phyloP scores from a whole-genome alignment of 1,284 basidiomycete genomes.

The Ceratobasidium sp. region DNA sequence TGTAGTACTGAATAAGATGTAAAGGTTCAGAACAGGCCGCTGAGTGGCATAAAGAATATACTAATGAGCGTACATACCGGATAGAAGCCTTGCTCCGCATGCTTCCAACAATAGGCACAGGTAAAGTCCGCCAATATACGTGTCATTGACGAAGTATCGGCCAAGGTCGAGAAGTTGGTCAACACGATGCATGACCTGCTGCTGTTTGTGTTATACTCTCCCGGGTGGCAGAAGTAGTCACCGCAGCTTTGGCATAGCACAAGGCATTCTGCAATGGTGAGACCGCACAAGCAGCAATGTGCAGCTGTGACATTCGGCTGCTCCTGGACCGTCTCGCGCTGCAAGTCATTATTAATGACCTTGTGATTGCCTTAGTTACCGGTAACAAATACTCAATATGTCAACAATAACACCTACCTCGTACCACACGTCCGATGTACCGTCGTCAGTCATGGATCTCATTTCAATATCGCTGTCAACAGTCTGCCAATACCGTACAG shows the following conservation, averaged over 20 bases:
- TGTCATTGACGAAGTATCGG: neutral
- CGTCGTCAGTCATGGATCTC: too few species aligned
- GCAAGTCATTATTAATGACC: neutral
- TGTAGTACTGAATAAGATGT: neutral
- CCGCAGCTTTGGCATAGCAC: neutral
- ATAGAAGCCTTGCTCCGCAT: neutral
- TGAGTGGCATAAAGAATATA: too few species aligned
- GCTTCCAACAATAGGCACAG: constrained; percentile 19
- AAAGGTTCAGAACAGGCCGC: neutral
- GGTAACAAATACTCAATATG: too few species aligned
- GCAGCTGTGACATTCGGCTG: neutral
- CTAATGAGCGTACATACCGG: neutral
- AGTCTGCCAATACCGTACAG: too few species aligned
- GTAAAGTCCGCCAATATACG: neutral
- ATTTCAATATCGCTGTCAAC: too few species aligned
- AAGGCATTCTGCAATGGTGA: neutral
- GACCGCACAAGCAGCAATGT: neutral
- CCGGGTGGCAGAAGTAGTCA: neutral
- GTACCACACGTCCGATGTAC: too few species aligned
- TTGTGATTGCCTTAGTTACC: too few species aligned
- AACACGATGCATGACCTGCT: neutral
- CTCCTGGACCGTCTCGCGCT: neutral
- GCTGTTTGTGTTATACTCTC: neutral
- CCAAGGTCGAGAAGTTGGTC: neutral
- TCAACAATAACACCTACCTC: too few species aligned